Conservation (phyloP, 805 yeast genomes). For the Kodamaea nitidulidarum region DNA sequence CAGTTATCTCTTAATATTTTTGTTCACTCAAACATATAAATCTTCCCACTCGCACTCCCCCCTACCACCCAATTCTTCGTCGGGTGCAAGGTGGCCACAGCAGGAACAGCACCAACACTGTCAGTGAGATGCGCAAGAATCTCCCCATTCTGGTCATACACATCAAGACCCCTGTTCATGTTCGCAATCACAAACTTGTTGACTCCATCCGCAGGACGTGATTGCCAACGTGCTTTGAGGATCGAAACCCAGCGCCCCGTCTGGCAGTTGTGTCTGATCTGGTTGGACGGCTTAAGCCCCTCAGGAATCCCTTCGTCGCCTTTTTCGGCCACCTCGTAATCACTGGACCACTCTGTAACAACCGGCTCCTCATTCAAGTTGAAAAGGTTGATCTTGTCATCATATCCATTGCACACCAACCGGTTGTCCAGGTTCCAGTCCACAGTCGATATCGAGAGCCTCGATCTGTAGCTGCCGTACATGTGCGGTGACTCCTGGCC, state of each 20-base stretch:
- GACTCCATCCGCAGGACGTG: slow-evolving; percentile 59
- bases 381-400: slow-evolving; percentile 74
- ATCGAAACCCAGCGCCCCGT: slow-evolving; percentile 97
- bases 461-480: slow-evolving; percentile 61
- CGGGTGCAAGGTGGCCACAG: slow-evolving; percentile 81
- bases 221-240: slow-evolving; percentile 84
- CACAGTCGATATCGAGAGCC: slow-evolving; percentile 78
- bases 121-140: slow-evolving; percentile 73
- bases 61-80: slow-evolving; percentile 88
- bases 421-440: slow-evolving; percentile 72
- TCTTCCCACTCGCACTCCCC: slow-evolving; percentile 91
- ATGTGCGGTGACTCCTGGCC: slow-evolving; percentile 45
- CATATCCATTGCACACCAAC: slow-evolving; percentile 91
- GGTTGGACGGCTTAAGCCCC: slow-evolving; percentile 55
- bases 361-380: slow-evolving; percentile 37
- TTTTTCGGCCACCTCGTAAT: slow-evolving; percentile 15
- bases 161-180: slow-evolving; percentile 84
- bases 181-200: slow-evolving; percentile 90
- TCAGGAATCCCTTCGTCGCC: slow-evolving; percentile 23
- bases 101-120: slow-evolving; percentile 85
- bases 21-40: slow-evolving; percentile 47
- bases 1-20: neutral
- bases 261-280: slow-evolving; percentile 86
- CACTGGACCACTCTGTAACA: slow-evolving; percentile 24
- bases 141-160: slow-evolving; percentile 71